Conservation (phyloP, 257 asterid genomes). For the Solanum pimpinellifolium region DNA sequence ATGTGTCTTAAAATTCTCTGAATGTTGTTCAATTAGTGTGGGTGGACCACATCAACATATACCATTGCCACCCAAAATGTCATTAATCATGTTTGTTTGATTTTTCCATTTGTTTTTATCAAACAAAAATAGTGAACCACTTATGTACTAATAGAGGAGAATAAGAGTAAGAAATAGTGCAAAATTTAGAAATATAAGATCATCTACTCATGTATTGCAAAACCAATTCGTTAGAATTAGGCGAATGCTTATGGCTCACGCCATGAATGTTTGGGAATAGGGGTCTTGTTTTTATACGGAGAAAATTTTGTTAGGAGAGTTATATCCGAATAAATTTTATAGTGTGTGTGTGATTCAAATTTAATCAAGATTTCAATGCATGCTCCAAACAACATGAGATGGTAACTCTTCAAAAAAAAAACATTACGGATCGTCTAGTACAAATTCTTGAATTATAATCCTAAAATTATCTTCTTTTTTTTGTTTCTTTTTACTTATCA, state of each 20-base stretch:
- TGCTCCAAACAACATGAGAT: accelerated
- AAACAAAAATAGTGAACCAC: neutral
- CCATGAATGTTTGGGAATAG: conserved; percentile 9
- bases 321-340: accelerated
- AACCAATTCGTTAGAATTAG: neutral
- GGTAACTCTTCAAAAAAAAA: no score
- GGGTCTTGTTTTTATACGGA: no score
- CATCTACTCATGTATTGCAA: neutral
- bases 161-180: neutral
- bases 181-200: neutral
- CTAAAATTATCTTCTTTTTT: neutral
- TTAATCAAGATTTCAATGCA: no score
- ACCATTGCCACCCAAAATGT: neutral
- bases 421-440: neutral
- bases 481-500: no score
- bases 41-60: conserved; percentile 21
- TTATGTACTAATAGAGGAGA: neutral
- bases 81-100: neutral
- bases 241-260: conserved; percentile 31
- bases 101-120: neutral
- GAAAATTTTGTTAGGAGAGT: neutral
- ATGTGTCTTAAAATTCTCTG: conserved; percentile 4
- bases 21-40: conserved; percentile 37
- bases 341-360: accelerated
- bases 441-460: neutral